phyloP scores from a whole-genome alignment of 805 yeast genomes.

The Myxozyma udenii region DNA sequence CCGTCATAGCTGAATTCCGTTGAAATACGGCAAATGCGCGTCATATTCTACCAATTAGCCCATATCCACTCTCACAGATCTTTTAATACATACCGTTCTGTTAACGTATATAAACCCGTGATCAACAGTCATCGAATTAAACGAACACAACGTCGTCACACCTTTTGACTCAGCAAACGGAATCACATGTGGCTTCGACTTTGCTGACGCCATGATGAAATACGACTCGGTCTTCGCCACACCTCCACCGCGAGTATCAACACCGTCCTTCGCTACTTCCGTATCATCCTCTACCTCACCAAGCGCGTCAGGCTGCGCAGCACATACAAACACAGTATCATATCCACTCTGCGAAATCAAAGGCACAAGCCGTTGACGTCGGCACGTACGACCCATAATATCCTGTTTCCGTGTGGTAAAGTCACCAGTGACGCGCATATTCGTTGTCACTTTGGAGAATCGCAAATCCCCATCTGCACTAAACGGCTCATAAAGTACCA shows the following conservation, averaged over 20 bases:
- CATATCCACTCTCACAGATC: not conserved
- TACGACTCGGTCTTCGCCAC: constrained; percentile 48
- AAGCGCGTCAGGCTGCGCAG: not conserved
- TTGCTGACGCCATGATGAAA: constrained; percentile 60
- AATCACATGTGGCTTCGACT: constrained; percentile 61
- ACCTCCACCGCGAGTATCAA: not conserved
- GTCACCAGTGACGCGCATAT: not conserved
- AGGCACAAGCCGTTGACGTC: constrained; percentile 45
- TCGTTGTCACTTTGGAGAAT: not conserved
- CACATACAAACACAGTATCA: constrained; percentile 8
- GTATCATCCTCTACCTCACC: not conserved
- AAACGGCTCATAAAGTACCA: constrained; percentile 61
- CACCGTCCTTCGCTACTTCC: constrained; percentile 1
- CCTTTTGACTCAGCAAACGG: constrained; percentile 58
- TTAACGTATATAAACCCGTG: constrained; percentile 70
- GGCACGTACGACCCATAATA: not conserved
- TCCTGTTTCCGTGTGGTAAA: not conserved
- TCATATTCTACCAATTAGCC: constrained; percentile 1
- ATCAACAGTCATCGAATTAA: constrained; percentile 39
- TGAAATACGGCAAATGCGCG: constrained; percentile 42
- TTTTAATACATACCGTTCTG: constrained; percentile 15
- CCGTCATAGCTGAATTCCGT: constrained; percentile 52
- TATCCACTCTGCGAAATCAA: constrained; percentile 39
- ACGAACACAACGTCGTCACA: constrained; percentile 48
- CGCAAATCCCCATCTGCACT: not conserved